These are phyloP conservation scores for Aschersonia sp. DNA, from an alignment of 2,329 filamentous ascomycete genomes.

Conservation along the genomic window DNA sequence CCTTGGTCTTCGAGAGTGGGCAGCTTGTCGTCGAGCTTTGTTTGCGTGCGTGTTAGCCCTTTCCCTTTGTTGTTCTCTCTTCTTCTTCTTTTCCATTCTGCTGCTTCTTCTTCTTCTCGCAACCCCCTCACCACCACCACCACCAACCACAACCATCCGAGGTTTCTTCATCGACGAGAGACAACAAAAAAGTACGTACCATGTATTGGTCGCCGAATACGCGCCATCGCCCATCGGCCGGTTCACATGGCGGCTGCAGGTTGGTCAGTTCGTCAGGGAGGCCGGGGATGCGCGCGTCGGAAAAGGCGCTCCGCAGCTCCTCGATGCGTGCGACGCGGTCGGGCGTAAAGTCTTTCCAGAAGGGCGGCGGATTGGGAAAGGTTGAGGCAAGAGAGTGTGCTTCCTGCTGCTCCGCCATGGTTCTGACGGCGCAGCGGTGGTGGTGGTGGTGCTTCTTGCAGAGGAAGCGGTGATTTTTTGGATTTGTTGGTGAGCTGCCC, in stretches of 20 bases:
- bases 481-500: neutral
- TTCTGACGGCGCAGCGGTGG: neutral
- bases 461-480: too few species aligned
- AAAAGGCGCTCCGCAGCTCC: slow-evolving; percentile 24
- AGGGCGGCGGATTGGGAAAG: slow-evolving; percentile 77
- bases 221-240: slow-evolving; percentile 54
- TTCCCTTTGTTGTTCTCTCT: too few species aligned
- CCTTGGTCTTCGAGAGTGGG: slow-evolving; percentile 55
- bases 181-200: slow-evolving; percentile 14
- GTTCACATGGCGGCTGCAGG: slow-evolving; percentile 69
- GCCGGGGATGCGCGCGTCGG: slow-evolving; percentile 23
- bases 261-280: slow-evolving; percentile 59
- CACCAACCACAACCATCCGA: too few species aligned
- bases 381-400: slow-evolving; percentile 41
- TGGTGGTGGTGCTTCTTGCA: neutral
- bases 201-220: slow-evolving; percentile 58
- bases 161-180: too few species aligned
- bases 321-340: slow-evolving; percentile 50
- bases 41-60: neutral
- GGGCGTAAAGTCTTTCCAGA: slow-evolving; percentile 77
- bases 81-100: too few species aligned
- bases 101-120: too few species aligned
- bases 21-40: slow-evolving; percentile 42
- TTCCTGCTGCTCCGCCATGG: slow-evolving; percentile 44
- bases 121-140: too few species aligned